Evolutionary conservation across 2,329 filamentous ascomycete species (phyloP).

Genomic region (Colletotrichum graminicola): DNA sequence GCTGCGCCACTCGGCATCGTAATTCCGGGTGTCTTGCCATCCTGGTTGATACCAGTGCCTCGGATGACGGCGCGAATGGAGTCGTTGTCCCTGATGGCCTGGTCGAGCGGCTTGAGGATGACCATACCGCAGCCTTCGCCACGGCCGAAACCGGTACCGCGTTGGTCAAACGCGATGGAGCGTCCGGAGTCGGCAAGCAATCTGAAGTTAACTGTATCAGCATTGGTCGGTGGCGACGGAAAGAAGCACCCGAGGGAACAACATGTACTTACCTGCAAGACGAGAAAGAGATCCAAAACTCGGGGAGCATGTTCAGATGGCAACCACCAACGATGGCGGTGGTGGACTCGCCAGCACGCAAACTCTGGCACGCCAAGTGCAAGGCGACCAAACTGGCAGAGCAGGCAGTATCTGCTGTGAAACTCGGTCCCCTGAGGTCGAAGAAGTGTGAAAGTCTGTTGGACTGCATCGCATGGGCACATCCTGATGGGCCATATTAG

Average conservation of each 20-base stretch:
- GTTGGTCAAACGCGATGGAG: constrained; percentile 56
- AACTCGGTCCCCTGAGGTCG: constrained; percentile 65
- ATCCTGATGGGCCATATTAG: constrained; percentile 50
- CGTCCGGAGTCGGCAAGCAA: constrained; percentile 65
- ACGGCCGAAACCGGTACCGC: constrained; percentile 65
- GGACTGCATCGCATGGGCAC: constrained; percentile 64
- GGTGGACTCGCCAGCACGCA: constrained; percentile 60
- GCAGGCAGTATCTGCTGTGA: constrained; percentile 66
- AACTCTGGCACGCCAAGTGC: constrained; percentile 63
- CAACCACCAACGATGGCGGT: constrained; percentile 62
- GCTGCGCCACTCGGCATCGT: constrained; percentile 66
- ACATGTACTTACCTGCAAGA: constrained; percentile 54
- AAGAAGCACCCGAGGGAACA: neutral
- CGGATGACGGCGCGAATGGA: constrained; percentile 64
- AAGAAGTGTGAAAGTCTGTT: constrained; percentile 69
- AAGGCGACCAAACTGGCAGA: constrained; percentile 64
- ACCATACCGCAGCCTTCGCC: constrained; percentile 70
- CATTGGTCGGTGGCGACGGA: neutral
- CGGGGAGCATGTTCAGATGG: constrained; percentile 61
- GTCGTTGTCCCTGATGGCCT: constrained; percentile 68
- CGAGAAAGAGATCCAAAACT: constrained; percentile 61
- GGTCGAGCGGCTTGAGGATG: constrained; percentile 67
- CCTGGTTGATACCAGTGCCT: constrained; percentile 65
- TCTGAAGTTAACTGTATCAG: constrained; percentile 45
- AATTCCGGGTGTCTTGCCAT: constrained; percentile 68